These are phyloP conservation scores for Aquilaria sinensis DNA, from an alignment of 345 rosid species.

Conservation along the genomic window DNA sequence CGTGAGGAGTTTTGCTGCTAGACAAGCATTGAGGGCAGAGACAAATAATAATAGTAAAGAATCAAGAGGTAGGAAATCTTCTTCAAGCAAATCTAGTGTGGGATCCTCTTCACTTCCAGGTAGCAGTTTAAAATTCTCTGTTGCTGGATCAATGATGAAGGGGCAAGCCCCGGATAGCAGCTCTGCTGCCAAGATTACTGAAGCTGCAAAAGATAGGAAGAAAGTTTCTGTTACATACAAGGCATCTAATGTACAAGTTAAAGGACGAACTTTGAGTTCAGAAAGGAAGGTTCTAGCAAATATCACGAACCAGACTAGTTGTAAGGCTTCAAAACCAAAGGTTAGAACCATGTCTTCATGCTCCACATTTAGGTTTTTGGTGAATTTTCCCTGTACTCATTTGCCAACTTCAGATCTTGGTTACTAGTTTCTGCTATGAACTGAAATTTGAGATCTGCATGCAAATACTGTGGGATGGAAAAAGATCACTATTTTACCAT, in stretches of 20 bases:
- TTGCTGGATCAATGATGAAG: constrained; percentile 13
- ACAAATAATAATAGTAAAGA: constrained; percentile 15
- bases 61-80: constrained; percentile 27
- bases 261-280: constrained; percentile 12
- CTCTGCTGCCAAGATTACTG: constrained; percentile 19
- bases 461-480: background rate
- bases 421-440: too few relatives aligned
- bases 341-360: constrained; percentile 13
- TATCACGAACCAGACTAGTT: constrained; percentile 15
- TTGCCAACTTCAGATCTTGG: too few relatives aligned
- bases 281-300: constrained; percentile 10
- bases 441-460: background rate
- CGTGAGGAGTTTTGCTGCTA: constrained; percentile 44
- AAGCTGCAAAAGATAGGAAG: constrained; percentile 20
- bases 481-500: background rate
- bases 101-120: constrained; percentile 38
- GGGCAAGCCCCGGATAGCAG: constrained; percentile 42
- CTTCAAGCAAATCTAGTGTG: constrained; percentile 43
- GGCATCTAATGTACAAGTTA: constrained; percentile 13
- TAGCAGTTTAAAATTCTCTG: constrained; percentile 12
- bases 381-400: too few relatives aligned
- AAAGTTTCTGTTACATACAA: constrained; percentile 18
- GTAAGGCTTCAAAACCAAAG: constrained; percentile 27
- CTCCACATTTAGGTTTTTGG: too few relatives aligned
- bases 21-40: constrained; percentile 50